Percentiles rank a stretch among this genome's conserved stretches.
phyloP scores from a whole-genome alignment of 2,329 filamentous ascomycete genomes.

The Venturia effusa region DNA sequence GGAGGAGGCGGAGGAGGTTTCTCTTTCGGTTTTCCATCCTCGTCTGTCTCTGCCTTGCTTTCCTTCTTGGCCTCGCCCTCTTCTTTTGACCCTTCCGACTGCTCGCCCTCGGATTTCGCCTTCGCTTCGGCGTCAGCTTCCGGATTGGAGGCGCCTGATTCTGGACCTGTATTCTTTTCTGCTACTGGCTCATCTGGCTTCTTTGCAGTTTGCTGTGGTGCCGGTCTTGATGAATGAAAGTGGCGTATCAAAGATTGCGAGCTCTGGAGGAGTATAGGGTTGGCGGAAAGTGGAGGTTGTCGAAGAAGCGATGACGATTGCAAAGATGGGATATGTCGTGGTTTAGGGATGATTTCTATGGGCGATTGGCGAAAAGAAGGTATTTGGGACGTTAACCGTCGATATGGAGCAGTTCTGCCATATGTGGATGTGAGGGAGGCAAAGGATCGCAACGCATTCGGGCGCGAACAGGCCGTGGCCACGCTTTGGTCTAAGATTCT shows the following conservation, averaged over 20 bases:
- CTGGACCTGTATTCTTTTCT: slow-evolving; percentile 23
- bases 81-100: slow-evolving; percentile 36
- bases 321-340: not conserved
- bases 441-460: not conserved
- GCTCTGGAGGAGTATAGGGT: slow-evolving; percentile 25
- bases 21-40: slow-evolving; percentile 50
- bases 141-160: slow-evolving; percentile 25
- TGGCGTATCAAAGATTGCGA: slow-evolving; percentile 33
- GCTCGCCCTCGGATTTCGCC: slow-evolving; percentile 26
- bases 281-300: slow-evolving; percentile 2
- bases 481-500: slow-evolving; percentile 4
- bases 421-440: slow-evolving; percentile 16
- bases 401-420: slow-evolving; percentile 37
- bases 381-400: slow-evolving; percentile 28
- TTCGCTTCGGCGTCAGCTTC: not conserved
- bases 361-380: not conserved
- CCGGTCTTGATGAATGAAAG: slow-evolving; percentile 29
- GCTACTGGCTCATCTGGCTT: slow-evolving; percentile 17
- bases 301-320: not conserved
- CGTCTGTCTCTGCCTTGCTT: slow-evolving; percentile 41
- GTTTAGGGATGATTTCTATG: not conserved
- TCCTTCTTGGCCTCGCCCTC: slow-evolving; percentile 33
- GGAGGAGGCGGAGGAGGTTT: slow-evolving; percentile 74
- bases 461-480: slow-evolving; percentile 6
- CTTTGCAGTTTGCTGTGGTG: slow-evolving; percentile 21